A percentile compares a stretch with the other conserved stretches of the same genome.
Evolutionary conservation across 2,329 filamentous ascomycete genomes (phyloP).

Genomic region (Colletotrichum tropicale): DNA sequence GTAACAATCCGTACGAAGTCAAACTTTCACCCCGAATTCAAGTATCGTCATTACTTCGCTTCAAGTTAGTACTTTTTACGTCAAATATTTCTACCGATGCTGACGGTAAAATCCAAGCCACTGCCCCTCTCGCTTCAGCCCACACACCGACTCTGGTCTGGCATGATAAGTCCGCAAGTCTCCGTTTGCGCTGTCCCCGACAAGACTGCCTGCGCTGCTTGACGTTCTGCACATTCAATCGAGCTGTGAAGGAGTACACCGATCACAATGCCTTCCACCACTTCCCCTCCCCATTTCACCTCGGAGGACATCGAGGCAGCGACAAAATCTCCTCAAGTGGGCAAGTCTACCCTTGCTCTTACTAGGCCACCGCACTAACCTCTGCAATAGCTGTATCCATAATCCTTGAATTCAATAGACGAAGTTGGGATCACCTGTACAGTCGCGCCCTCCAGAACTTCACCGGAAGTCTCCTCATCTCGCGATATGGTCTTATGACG

Average conservation of each 20-base stretch:
- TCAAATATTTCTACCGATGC: not conserved
- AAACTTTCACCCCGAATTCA: not conserved
- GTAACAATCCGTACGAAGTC: not conserved
- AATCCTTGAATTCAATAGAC: not conserved
- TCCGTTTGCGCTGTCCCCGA: not conserved
- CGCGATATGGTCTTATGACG: not conserved
- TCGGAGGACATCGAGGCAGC: not conserved
- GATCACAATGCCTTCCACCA: not conserved
- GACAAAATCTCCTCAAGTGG: not conserved
- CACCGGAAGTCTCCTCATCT: not conserved
- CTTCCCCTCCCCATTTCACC: not conserved
- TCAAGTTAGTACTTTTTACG: not conserved
- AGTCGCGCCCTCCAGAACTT: not conserved
- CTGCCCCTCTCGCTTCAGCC: not conserved
- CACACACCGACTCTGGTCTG: not conserved
- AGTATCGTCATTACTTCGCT: not conserved
- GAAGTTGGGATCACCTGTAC: not conserved
- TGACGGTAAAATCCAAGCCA: not conserved
- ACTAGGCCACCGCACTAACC: not conserved
- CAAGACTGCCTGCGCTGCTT: not conserved
- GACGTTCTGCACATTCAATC: not conserved
- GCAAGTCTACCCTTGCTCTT: not conserved
- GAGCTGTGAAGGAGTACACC: not conserved
- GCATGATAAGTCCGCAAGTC: not conserved
- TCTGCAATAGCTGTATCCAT: not conserved